A percentile compares a stretch with the other conserved stretches of the same genome.
These are phyloP conservation scores for Coccomyxa subellipsoidea DNA, from an alignment of 163 green algal genomes.

Conservation along the genomic window DNA sequence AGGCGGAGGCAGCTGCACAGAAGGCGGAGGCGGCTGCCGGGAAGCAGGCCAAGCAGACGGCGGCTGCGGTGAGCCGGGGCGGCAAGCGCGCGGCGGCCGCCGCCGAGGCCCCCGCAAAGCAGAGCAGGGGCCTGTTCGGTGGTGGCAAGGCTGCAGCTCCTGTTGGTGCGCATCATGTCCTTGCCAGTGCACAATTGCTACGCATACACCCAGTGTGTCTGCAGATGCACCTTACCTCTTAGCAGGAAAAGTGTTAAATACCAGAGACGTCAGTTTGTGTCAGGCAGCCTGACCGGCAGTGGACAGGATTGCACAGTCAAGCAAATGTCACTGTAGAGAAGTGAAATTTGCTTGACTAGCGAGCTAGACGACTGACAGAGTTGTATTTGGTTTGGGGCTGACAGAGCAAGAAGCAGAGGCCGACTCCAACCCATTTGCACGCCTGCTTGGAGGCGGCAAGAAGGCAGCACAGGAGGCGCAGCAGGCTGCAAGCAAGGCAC, in stretches of 20 bases:
- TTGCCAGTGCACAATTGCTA: too few species aligned
- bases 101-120: neutral
- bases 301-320: too few species aligned
- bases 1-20: neutral
- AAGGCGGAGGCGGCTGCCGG: neutral
- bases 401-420: neutral
- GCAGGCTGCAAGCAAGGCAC: slow-evolving; percentile 2
- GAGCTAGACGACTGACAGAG: too few species aligned
- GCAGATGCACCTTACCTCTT: too few species aligned
- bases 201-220: too few species aligned
- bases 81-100: neutral
- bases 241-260: too few species aligned
- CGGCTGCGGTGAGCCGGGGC: neutral
- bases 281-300: too few species aligned
- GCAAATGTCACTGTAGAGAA: too few species aligned
- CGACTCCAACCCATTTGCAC: slow-evolving; percentile 1
- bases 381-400: neutral
- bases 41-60: neutral
- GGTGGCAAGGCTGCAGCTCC: neutral
- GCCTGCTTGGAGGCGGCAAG: neutral
- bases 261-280: too few species aligned
- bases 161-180: neutral
- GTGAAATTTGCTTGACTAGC: too few species aligned
- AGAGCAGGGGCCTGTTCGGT: neutral
- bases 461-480: slow-evolving; percentile 15